phyloP scores from a whole-genome alignment of 768 basidiomycete genomes.

The Tulasnella sp. region DNA sequence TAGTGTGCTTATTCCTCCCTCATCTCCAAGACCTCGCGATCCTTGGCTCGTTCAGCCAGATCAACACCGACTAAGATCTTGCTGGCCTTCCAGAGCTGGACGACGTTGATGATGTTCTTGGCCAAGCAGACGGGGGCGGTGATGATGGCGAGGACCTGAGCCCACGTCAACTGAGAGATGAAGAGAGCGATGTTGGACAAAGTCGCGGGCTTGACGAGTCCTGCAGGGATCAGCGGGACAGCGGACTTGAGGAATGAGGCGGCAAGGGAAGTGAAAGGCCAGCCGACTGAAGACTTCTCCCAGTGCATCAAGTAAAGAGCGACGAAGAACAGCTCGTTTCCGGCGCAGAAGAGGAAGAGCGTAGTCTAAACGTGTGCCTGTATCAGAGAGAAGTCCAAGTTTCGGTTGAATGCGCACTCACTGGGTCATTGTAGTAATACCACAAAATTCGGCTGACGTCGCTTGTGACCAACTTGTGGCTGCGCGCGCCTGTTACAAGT shows the following conservation, averaged over 20 bases:
- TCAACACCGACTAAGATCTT: constrained; percentile 92
- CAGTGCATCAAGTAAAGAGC: constrained; percentile 88
- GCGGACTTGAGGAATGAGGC: constrained; percentile 14
- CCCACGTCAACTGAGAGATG: constrained; percentile 50
- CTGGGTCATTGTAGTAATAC: constrained; percentile 89
- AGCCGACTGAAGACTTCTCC: constrained; percentile 56
- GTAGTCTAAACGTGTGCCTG: constrained; percentile 40
- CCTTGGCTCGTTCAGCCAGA: constrained; percentile 60
- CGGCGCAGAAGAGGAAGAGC: constrained; percentile 85
- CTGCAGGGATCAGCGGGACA: constrained; percentile 16
- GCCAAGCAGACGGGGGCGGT: constrained; percentile 56
- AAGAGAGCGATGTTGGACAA: constrained; percentile 26
- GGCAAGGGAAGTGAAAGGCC: constrained; percentile 19
- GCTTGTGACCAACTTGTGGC: constrained; percentile 86
- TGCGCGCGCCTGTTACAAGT: constrained; percentile 83
- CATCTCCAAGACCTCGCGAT: constrained; percentile 9
- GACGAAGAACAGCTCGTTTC: constrained; percentile 94
- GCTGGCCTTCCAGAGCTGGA: constrained; percentile 93
- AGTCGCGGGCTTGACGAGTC: constrained; percentile 6
- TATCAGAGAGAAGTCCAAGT: background rate
- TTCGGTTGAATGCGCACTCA: constrained; percentile 31
- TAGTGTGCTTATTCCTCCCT: constrained; percentile 1
- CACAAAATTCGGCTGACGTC: constrained; percentile 87
- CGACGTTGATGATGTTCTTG: constrained; percentile 90
- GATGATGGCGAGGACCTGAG: constrained; percentile 52